Evolutionary conservation across 1,284 basidiomycete species (phyloP), one percentile per base, ranked within the genome.

Genomic region (Boletus sp.): DNA sequence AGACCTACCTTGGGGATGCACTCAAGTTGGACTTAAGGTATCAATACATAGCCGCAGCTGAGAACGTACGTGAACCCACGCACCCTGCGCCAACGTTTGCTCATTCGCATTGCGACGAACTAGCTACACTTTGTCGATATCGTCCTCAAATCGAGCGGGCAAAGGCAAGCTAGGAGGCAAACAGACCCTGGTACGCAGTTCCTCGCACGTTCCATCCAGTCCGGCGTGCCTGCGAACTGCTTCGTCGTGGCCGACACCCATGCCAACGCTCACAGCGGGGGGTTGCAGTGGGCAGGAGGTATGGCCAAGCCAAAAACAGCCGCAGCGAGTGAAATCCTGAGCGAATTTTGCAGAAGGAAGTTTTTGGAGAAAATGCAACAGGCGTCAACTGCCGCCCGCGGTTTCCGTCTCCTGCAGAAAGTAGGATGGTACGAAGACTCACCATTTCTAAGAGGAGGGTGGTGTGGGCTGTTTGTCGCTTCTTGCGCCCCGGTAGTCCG

Each of bases 191-290:
- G 25, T 1, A n/a, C 8, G 6, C 1, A 1, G 4, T 52, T 58
- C 19, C 8, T 52, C 2, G 19, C 11, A 1, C 25, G 6, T 0
- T 58, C 56, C 17, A 25, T 37, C 9, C 2, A 2, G 14, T 52
- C 33, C 4, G 2, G 23, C 16, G 14, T 52, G 0, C 57, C 57
- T 1, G 44, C 27, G 17, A 59, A 59, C 28, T 37, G 25, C 4
- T 59, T 59, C n/a, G 1, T 43, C 3, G 46, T 59, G 1, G 4
- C 54, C 17, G 57, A 59, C 10, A 59, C 51, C 0, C 57, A 59
- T 31, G 37, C 52, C 3, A 35, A 53, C 7, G 5, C 28, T 1
- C 19, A 31, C n/a, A 59, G 21, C 0, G 44, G 57, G 5, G 28
- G 16, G 2, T 16, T 59, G 6, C 57, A 59, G 7, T 59, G 37